Conservation (phyloP, 2,329 filamentous ascomycete genomes). For the Emydomyces testavorans region DNA sequence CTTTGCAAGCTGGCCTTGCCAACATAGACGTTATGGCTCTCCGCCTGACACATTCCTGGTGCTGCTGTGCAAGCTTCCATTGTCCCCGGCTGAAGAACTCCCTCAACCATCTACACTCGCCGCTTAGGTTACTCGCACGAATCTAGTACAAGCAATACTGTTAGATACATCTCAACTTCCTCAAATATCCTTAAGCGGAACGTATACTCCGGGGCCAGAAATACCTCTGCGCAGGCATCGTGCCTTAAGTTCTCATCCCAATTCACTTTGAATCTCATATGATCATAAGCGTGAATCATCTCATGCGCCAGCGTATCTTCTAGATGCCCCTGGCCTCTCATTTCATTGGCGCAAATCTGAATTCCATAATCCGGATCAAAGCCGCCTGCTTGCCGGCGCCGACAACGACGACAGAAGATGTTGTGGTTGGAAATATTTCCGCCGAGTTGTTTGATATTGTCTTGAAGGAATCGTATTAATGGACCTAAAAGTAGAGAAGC, state of each 20-base stretch:
- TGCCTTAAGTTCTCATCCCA: slow-evolving; percentile 71
- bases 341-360: slow-evolving; percentile 81
- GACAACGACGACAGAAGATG: slow-evolving; percentile 72
- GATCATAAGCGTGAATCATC: slow-evolving; percentile 96
- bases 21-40: slow-evolving; percentile 70
- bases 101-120: slow-evolving; percentile 81
- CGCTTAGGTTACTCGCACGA: slow-evolving; percentile 79
- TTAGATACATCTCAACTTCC: background rate
- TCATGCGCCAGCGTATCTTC: slow-evolving; percentile 95
- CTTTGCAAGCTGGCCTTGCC: slow-evolving; percentile 66
- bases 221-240: slow-evolving; percentile 88
- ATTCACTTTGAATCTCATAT: slow-evolving; percentile 82
- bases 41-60: slow-evolving; percentile 80
- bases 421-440: slow-evolving; percentile 62
- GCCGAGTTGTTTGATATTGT: slow-evolving; percentile 69
- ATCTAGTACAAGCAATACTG: slow-evolving; percentile 46
- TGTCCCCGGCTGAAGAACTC: slow-evolving; percentile 78
- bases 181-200: background rate
- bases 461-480: slow-evolving; percentile 71
- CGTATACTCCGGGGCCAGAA: too few species aligned
- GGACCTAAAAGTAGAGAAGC: slow-evolving; percentile 43
- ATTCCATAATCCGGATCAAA: slow-evolving; percentile 83
- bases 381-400: slow-evolving; percentile 60
- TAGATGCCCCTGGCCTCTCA: slow-evolving; percentile 65
- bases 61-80: slow-evolving; percentile 80